A percentile compares a stretch with the other conserved stretches of the same genome.
Conservation (phyloP, 2,329 filamentous ascomycete genomes). For the Talaromyces sp. region DNA sequence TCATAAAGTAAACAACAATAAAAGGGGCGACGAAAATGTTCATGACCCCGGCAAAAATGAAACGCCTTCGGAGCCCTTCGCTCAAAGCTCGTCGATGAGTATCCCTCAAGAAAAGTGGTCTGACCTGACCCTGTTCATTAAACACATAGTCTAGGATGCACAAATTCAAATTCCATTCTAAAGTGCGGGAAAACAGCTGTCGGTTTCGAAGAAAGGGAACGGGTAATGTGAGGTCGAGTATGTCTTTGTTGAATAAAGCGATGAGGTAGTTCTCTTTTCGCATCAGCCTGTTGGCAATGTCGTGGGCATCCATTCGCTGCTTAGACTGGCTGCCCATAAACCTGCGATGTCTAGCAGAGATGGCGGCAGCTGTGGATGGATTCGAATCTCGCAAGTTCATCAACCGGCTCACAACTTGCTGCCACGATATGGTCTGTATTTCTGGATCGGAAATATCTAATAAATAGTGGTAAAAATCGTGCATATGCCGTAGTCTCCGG, state of each 20-base stretch:
- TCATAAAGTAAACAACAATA: constrained; percentile 78
- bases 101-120: constrained; percentile 80
- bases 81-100: constrained; percentile 77
- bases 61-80: constrained; percentile 71
- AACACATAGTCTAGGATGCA: constrained; percentile 94
- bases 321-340: constrained; percentile 82
- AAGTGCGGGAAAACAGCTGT: constrained; percentile 81
- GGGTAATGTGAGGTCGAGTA: constrained; percentile 81
- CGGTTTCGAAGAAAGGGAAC: constrained; percentile 77
- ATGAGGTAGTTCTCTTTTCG: constrained; percentile 96
- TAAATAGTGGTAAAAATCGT: constrained; percentile 80
- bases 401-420: constrained; percentile 80
- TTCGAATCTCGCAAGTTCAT: constrained; percentile 84
- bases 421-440: constrained; percentile 93
- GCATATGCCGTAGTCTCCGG: constrained; percentile 70
- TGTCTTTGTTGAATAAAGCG: constrained; percentile 94
- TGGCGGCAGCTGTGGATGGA: constrained; percentile 69
- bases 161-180: constrained; percentile 89
- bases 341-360: constrained; percentile 59
- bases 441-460: constrained; percentile 81
- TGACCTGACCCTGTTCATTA: constrained; percentile 81
- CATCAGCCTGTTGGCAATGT: constrained; percentile 96
- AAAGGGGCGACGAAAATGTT: constrained; percentile 86
- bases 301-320: constrained; percentile 90
- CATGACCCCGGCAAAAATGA: constrained; percentile 79